Percentiles rank a stretch among this genome's conserved stretches.
These are phyloP conservation scores for Nemania serpens DNA, from an alignment of 2,329 filamentous ascomycete genomes.

Conservation along the genomic window DNA sequence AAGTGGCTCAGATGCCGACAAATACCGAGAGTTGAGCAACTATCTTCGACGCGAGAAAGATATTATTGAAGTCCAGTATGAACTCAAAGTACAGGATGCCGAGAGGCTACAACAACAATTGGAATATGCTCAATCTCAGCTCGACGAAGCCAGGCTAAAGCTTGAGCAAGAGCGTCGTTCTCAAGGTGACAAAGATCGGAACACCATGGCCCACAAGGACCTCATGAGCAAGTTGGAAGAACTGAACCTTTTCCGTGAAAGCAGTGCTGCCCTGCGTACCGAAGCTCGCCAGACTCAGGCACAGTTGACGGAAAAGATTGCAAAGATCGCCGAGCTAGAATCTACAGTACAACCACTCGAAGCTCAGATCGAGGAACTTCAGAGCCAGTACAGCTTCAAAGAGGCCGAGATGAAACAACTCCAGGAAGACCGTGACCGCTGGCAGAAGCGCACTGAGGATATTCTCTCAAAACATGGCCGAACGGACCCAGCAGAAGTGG, in stretches of 20 bases:
- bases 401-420: slow-evolving; percentile 88
- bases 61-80: slow-evolving; percentile 95
- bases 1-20: slow-evolving; percentile 67
- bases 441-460: slow-evolving; percentile 94
- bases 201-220: slow-evolving; percentile 80
- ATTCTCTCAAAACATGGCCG: slow-evolving; percentile 96
- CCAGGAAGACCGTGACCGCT: slow-evolving; percentile 88
- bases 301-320: slow-evolving; percentile 74
- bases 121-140: slow-evolving; percentile 81
- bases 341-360: slow-evolving; percentile 81
- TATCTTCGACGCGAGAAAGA: slow-evolving; percentile 96
- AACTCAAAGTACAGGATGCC: slow-evolving; percentile 83
- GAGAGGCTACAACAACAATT: slow-evolving; percentile 90
- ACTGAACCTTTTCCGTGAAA: slow-evolving; percentile 94
- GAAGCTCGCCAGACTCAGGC: slow-evolving; percentile 81
- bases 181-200: slow-evolving; percentile 73
- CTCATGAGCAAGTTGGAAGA: slow-evolving; percentile 95
- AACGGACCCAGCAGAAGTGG: slow-evolving; percentile 90
- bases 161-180: slow-evolving; percentile 85
- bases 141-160: slow-evolving; percentile 87
- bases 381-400: slow-evolving; percentile 78
- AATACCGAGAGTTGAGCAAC: slow-evolving; percentile 85
- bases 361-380: slow-evolving; percentile 77
- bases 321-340: slow-evolving; percentile 75
- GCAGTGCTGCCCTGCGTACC: slow-evolving; percentile 85